Percentiles rank a stretch among this genome's conserved stretches.
These are phyloP conservation scores for Colletotrichum higginsianum DNA, from an alignment of 2,329 filamentous ascomycete species.

Conservation along the genomic window DNA sequence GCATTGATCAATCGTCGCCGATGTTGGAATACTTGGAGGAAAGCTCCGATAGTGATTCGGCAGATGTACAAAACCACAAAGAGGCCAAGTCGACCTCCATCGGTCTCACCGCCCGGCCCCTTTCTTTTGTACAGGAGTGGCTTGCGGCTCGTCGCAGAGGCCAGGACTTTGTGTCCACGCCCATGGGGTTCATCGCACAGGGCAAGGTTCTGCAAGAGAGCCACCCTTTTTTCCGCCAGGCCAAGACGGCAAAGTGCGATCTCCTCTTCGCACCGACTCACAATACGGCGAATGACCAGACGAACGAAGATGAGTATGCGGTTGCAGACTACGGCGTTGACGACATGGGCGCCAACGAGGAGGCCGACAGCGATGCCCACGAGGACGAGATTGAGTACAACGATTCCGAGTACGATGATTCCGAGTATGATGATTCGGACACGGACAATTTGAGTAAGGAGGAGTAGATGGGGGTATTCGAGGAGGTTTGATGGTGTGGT, in stretches of 20 bases:
- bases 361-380: conserved; percentile 31
- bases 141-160: conserved; percentile 66
- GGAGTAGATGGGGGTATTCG: not conserved
- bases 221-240: conserved; percentile 66
- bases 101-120: conserved; percentile 52
- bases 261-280: conserved; percentile 21
- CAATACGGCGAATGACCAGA: not conserved
- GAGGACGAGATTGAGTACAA: conserved; percentile 41
- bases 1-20: conserved; percentile 44
- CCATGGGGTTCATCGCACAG: conserved; percentile 70
- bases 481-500: too few relatives aligned
- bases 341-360: conserved; percentile 37
- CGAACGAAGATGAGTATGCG: conserved; percentile 16
- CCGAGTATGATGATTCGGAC: not conserved
- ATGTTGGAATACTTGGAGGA: conserved; percentile 19
- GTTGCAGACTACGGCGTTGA: conserved; percentile 29
- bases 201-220: conserved; percentile 62
- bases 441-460: too few relatives aligned
- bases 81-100: not conserved
- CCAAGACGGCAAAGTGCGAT: conserved; percentile 34
- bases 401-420: conserved; percentile 31
- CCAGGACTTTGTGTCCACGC: conserved; percentile 71
- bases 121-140: conserved; percentile 71
- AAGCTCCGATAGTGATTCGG: conserved; percentile 7
- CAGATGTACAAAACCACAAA: not conserved